phyloP scores from a whole-genome alignment of 352 stramenopile species.

The Phytophthora ohioensis region DNA sequence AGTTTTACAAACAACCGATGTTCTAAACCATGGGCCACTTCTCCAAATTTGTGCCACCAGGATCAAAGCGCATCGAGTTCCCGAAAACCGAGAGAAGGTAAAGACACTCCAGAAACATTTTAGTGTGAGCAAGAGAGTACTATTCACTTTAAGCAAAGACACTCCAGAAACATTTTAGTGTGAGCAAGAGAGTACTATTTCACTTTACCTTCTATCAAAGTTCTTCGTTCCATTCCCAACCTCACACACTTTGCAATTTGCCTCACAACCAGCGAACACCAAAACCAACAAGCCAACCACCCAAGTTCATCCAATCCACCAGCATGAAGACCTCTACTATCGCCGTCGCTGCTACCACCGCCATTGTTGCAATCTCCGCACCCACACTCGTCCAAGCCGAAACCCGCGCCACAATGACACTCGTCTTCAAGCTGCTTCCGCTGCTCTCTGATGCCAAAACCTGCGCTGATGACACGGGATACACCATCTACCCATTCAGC shows the following conservation, averaged over 20 bases:
- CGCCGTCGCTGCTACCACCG: slow-evolving; percentile 25
- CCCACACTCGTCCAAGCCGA: slow-evolving; percentile 28
- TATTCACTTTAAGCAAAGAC: neutral
- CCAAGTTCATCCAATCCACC: neutral
- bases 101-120: neutral
- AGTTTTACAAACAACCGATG: too few species aligned
- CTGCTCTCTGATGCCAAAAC: slow-evolving; percentile 40
- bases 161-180: neutral
- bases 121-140: too few species aligned
- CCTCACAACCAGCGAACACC: neutral
- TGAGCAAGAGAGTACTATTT: too few species aligned
- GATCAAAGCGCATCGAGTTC: slow-evolving; percentile 53
- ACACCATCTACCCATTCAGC: slow-evolving; percentile 45
- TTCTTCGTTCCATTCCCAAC: neutral
- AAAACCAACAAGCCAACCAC: neutral
- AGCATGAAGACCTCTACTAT: slow-evolving; percentile 43
- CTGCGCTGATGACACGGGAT: slow-evolving; percentile 33
- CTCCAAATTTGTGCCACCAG: slow-evolving; percentile 44
- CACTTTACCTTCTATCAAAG: too few species aligned
- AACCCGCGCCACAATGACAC: slow-evolving; percentile 36
- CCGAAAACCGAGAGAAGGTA: slow-evolving; percentile 22
- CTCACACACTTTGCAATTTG: neutral
- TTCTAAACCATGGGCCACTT: too few species aligned
- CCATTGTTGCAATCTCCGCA: slow-evolving; percentile 21
- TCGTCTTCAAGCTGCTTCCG: slow-evolving; percentile 38